Evolutionary conservation across 139 green algal genomes (phyloP), one percentile per base, ranked within the genome.

Genomic region (Cymbomonas tetramitiformis): DNA sequence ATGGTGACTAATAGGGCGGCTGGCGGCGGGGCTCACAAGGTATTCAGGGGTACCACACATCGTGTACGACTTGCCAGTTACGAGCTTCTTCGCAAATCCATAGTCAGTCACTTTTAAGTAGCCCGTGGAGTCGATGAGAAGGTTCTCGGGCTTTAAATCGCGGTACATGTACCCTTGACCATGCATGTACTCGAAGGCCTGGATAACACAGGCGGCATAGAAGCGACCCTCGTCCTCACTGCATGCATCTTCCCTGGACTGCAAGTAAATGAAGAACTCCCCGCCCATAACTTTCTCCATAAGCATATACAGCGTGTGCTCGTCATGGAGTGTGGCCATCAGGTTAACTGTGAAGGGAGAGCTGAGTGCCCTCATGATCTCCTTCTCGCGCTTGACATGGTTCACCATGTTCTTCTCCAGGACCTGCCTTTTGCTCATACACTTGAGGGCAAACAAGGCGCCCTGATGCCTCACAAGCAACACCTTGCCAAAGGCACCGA

Each of bases 11-110:
- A n/a, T n/a, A n/a, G n/a, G n/a, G n/a, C n/a, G n/a, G n/a, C n/a
- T n/a, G n/a, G n/a, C n/a, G n/a, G n/a, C n/a, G n/a, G 43, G 8
- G 43, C 43, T 21, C 3, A 61, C 15, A 61, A 73, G 54, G 74
- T 93, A 93, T 61, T 93, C 83, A 21, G 78, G 79, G 3, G 83
- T 93, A 30, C 83, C 83, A 47, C 83, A 93, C 59, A 87, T 83
- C 26, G 83, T 93, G 68, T 78, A 93, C 7, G 81, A 83, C 43
- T 79, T 74, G 12, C 56, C 54, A 7, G 31, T 46, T 23, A 66
- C 74, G 28, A 93, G 73, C 28, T 78, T 67, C 70, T 86, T 88
- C 28, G 77, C 75, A 51, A 93, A 93, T 9, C 83, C 83, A 73
- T 87, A 87, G 62, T 93, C 83, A 8, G 76, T 72, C 48, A 93